phyloP scores from a whole-genome alignment of 1,284 basidiomycete species.

The Malassezia globosa region DNA sequence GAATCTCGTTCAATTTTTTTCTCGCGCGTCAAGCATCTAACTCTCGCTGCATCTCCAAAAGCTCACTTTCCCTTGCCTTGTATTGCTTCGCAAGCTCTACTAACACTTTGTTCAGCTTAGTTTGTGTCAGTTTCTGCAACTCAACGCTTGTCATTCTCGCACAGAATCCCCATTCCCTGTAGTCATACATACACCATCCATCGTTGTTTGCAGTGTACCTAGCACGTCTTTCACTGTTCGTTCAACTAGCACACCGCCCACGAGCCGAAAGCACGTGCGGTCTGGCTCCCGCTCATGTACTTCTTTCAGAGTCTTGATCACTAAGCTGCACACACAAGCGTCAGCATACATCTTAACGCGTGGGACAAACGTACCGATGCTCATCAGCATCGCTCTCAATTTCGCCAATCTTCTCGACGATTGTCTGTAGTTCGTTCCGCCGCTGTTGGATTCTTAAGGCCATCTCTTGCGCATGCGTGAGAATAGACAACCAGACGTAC shows the following conservation, averaged over 20 bases:
- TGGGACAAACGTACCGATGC: slow-evolving; percentile 39
- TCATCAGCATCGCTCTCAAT: slow-evolving; percentile 45
- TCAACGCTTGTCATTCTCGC: too few relatives aligned
- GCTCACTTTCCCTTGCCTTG: slow-evolving; percentile 37
- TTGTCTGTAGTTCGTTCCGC: slow-evolving; percentile 36
- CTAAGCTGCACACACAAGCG: slow-evolving; percentile 56
- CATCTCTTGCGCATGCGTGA: slow-evolving; percentile 21
- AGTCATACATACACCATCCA: slow-evolving; percentile 33
- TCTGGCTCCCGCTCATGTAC: slow-evolving; percentile 58
- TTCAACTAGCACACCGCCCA: slow-evolving; percentile 91
- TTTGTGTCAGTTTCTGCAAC: slow-evolving; percentile 16
- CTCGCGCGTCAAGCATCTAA: too few relatives aligned
- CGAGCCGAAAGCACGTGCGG: slow-evolving; percentile 88
- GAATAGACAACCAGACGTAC: neutral
- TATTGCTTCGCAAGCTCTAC: slow-evolving; percentile 42
- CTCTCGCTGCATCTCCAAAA: slow-evolving; percentile 27
- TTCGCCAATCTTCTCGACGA: slow-evolving; percentile 43
- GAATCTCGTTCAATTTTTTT: too few relatives aligned
- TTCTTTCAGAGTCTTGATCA: slow-evolving; percentile 68
- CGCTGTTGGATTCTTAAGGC: slow-evolving; percentile 30
- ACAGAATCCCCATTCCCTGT: too few relatives aligned
- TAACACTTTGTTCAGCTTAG: slow-evolving; percentile 39
- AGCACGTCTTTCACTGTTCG: slow-evolving; percentile 90
- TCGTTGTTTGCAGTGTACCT: slow-evolving; percentile 54
- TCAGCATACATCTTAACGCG: too few relatives aligned